A percentile compares a stretch with the other conserved stretches of the same genome.
These are phyloP conservation scores for Tillandsia leiboldiana DNA, from an alignment of 176 grass and related monocot genomes.

Conservation along the genomic window DNA sequence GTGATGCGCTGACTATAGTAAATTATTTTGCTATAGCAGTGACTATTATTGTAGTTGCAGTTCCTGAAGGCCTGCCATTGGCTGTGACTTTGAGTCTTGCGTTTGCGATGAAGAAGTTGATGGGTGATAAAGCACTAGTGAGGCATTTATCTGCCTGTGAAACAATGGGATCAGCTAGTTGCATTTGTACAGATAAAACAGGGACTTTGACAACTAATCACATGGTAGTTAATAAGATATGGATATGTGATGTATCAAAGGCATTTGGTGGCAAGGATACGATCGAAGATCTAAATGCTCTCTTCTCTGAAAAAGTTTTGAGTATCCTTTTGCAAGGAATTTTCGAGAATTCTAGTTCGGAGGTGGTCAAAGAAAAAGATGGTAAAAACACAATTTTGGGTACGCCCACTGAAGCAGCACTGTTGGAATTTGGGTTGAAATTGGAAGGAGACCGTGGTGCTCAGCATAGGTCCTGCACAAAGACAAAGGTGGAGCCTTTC, in stretches of 20 bases:
- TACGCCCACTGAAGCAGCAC: slow-evolving; percentile 78
- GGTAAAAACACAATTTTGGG: slow-evolving; percentile 61
- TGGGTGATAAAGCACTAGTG: slow-evolving; percentile 90
- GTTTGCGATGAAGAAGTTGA: slow-evolving; percentile 98
- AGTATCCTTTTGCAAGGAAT: slow-evolving; percentile 57
- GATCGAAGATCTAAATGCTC: slow-evolving; percentile 41
- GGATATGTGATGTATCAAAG: slow-evolving; percentile 67
- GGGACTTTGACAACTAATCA: slow-evolving; percentile 95
- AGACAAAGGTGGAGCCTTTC: slow-evolving; percentile 94
- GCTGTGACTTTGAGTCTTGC: slow-evolving; percentile 96
- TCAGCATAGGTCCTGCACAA: slow-evolving; percentile 44
- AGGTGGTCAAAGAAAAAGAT: slow-evolving; percentile 76
- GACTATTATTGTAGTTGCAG: slow-evolving; percentile 97
- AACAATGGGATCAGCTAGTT: slow-evolving; percentile 86
- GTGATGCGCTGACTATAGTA: slow-evolving; percentile 72
- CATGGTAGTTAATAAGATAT: slow-evolving; percentile 91
- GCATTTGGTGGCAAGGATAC: slow-evolving; percentile 28
- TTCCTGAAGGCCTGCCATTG: slow-evolving; percentile 88
- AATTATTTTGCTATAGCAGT: slow-evolving; percentile 84
- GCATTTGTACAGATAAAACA: slow-evolving; percentile 97
- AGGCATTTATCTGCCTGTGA: slow-evolving; percentile 84
- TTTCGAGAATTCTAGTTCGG: slow-evolving; percentile 82
- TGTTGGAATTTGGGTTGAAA: slow-evolving; percentile 72
- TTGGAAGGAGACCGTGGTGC: slow-evolving; percentile 38
- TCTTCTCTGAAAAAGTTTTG: slow-evolving; percentile 41